phyloP scores from a whole-genome alignment of 148 eudicot species.

The Oxyria digyna region DNA sequence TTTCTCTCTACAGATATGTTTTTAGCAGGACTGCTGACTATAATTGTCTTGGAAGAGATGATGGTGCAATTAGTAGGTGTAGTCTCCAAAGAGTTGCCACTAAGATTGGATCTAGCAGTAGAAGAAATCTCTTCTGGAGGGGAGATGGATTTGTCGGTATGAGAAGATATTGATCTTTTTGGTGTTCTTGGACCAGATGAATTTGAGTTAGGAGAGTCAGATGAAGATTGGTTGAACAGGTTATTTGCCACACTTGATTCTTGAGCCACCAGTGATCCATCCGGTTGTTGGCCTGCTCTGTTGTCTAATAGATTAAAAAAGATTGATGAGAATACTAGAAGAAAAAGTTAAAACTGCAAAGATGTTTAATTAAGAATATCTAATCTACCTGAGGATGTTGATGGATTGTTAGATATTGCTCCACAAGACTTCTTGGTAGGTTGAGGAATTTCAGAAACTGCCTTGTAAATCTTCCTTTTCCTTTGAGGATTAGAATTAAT shows the following conservation, averaged over 20 bases:
- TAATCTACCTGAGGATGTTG: conserved; percentile 28
- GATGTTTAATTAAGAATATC: too few relatives aligned
- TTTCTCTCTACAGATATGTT: conserved; percentile 55
- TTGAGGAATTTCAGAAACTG: conserved; percentile 18
- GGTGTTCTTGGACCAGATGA: conserved; percentile 64
- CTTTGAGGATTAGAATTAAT: conserved; percentile 26
- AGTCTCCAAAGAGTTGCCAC: conserved; percentile 27
- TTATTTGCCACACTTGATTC: conserved; percentile 58
- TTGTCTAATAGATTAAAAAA: neutral
- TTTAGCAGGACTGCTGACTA: conserved; percentile 62
- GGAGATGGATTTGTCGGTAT: conserved; percentile 45
- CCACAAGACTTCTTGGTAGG: conserved; percentile 41
- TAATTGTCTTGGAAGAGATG: conserved; percentile 59
- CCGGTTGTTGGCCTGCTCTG: neutral
- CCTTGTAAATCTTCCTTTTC: conserved; percentile 41
- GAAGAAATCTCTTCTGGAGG: conserved; percentile 47
- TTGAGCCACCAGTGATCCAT: conserved; percentile 23
- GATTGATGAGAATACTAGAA: neutral
- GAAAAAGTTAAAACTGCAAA: neutral
- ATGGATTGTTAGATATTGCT: conserved; percentile 15
- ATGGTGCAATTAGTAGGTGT: conserved; percentile 60
- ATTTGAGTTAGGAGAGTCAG: conserved; percentile 35
- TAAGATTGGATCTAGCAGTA: conserved; percentile 32
- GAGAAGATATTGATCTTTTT: conserved; percentile 45
- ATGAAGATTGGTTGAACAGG: conserved; percentile 36